Conservation (phyloP, 75 land plant species). For the Isoetes taiwanensis region DNA sequence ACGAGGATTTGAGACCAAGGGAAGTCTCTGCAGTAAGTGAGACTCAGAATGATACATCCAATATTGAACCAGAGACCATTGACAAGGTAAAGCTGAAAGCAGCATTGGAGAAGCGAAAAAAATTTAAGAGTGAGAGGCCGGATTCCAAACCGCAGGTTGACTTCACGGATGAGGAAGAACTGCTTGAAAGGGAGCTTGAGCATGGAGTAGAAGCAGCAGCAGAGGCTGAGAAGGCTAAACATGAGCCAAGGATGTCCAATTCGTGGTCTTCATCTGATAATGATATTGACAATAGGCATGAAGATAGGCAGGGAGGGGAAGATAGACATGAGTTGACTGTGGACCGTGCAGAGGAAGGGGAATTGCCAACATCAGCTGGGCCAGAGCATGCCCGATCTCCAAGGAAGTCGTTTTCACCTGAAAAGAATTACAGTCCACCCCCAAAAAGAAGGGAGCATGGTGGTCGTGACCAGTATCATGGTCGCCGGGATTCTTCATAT, state of each 20-base stretch:
- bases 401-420: constrained; percentile 3
- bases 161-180: constrained; percentile 69
- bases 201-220: constrained; percentile 51
- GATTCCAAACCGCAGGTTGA: constrained; percentile 41
- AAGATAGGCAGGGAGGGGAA: too few relatives aligned
- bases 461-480: constrained; percentile 9
- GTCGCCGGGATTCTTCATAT: constrained; percentile 8
- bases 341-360: constrained; percentile 12
- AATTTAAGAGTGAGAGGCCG: constrained; percentile 25
- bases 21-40: too few relatives aligned
- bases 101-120: constrained; percentile 46
- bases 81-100: constrained; percentile 69
- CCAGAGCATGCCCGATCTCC: constrained; percentile 12
- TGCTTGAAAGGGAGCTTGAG: constrained; percentile 81
- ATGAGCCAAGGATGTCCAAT: too few relatives aligned
- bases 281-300: too few relatives aligned
- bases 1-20: too few relatives aligned
- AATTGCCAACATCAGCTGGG: constrained; percentile 9
- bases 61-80: too few relatives aligned
- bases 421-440: constrained; percentile 8
- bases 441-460: constrained; percentile 10
- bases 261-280: too few relatives aligned
- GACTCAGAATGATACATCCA: too few relatives aligned
- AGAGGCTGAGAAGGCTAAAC: constrained; percentile 13
- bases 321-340: constrained; percentile 5